A percentile compares a stretch with the other conserved stretches of the same genome.
These are phyloP conservation scores for Cladophialophora bantiana DNA, from an alignment of 2,329 filamentous ascomycete species.

Conservation along the genomic window DNA sequence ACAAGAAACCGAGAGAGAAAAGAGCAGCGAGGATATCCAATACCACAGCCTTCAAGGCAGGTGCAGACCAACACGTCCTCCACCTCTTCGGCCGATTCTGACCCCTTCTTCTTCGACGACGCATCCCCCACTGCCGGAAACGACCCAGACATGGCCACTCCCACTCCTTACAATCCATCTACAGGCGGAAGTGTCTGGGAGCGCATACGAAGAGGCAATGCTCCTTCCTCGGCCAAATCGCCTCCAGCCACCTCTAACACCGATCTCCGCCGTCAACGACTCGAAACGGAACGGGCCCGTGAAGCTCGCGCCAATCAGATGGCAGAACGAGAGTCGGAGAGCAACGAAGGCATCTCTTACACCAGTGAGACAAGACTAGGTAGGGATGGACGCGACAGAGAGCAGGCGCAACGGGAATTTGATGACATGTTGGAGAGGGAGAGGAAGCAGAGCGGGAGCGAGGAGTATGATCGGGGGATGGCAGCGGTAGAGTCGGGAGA, in stretches of 20 bases:
- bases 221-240: background rate
- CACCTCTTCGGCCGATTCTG: conserved; percentile 18
- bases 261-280: background rate
- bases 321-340: background rate
- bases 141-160: conserved; percentile 25
- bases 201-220: conserved; percentile 30
- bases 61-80: conserved; percentile 10
- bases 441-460: conserved; percentile 41
- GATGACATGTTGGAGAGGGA: conserved; percentile 53
- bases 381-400: conserved; percentile 40
- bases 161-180: background rate
- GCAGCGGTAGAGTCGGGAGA: conserved; percentile 28
- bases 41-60: conserved; percentile 12
- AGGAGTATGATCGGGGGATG: conserved; percentile 34
- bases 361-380: background rate
- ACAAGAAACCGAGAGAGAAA: conserved; percentile 19
- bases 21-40: conserved; percentile 19
- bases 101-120: conserved; percentile 37
- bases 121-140: conserved; percentile 39
- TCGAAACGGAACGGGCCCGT: background rate
- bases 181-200: conserved; percentile 34
- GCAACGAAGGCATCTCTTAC: background rate
- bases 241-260: background rate
- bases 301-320: conserved; percentile 1
- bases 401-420: conserved; percentile 53